Evolutionary conservation across 176 grass and related monocot species (phyloP), one percentile per base, ranked within the genome.

Genomic region (Raddia distichophylla): DNA sequence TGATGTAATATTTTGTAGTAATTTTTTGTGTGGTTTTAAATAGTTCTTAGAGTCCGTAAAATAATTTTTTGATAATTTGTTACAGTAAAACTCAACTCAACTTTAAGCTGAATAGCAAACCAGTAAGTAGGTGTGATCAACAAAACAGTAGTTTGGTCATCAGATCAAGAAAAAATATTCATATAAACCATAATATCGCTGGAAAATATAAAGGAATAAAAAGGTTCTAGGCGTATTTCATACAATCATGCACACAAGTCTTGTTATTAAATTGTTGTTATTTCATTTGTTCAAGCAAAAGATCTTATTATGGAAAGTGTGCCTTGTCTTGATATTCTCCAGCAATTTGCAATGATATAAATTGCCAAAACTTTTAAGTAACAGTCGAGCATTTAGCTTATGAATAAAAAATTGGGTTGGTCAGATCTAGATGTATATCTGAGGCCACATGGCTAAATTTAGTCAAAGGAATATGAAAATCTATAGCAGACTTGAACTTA

Each of bases 401-500:
- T 33, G 35, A 59, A 55, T 3, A 16, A 33, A 13, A 62, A 87
- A 37, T 80, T 67, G 17, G 33, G 12, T 33, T 73, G 19, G 2
- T 67, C 6, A 69, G 15, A 34, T 76, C 33, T 51, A 33, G 17
- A 15, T 68, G 53, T 61, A 74, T 68, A 67, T 67, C 61, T 81
- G 33, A 33, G 40, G 69, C 45, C 54, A 63, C 33, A 54, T 69
- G 55, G n/a, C 78, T 51, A 19, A 60, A 69, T 77, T 77, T 71
- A 57, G 60, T 73, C 47, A 50, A 72, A 61, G 44, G 20, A 48
- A 14, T 13, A 66, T 67, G 67, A 19, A 63, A 64, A 57, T 54
- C 27, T 67, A 5, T 57, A 83, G 63, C 56, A 49, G 34, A 68
- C 14, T 84, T 66, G 20, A 53, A 79, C 52, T 49, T 79, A 67